Evolutionary conservation across 2,329 filamentous ascomycete genomes (phyloP), one percentile per base, ranked within the genome.

Genomic region (Capronia epimyces): DNA sequence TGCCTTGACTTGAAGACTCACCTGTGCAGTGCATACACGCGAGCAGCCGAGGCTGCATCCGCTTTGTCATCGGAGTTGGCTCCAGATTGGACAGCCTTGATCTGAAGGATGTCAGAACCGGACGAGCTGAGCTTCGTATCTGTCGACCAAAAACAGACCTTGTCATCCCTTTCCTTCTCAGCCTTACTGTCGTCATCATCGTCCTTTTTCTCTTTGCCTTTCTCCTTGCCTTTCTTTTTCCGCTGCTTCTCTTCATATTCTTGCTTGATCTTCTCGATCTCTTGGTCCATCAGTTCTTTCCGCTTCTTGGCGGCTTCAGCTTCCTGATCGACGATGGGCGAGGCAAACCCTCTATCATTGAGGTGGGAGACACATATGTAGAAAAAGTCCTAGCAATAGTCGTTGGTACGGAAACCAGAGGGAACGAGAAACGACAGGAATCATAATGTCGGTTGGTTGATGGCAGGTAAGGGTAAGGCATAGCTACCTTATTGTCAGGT

Each of bases 291-390:
- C 25, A 63, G 65, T 45, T 74, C 69, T 44, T 72, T 67, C 51
- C 69, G 74, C 36, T 65, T 67, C 46, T 69, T 73, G 25, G 65
- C 66, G 13, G 65, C 70, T 50, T 69, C 68, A 20, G 66, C 67
- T 44, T 71, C 71, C 39, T 67, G 61, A 54, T 75, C 69, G 31
- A 76, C 59, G 32, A 76, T 66, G 2, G 81, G 75, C 20, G 76
- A 76, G 64, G 87, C 91, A 67, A 96, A 97, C 34, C 85, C 81
- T 25, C 75, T 76, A 64, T 97, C 93, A 63, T 86, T 87, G 7
- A 97, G 73, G 68, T 98, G 93, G 25, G 78, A 75, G 4, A 83
- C 77, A 62, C 93, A 98, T 39, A 94, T 80, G 66, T 94, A 96
- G 73, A 98, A 97, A 70, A 89, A 94, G 66, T 95, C 89, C 81